Evolutionary conservation across 140 eudicot genomes (phyloP), one percentile per base, ranked within the genome.

Genomic region (Oenanthe javanica): DNA sequence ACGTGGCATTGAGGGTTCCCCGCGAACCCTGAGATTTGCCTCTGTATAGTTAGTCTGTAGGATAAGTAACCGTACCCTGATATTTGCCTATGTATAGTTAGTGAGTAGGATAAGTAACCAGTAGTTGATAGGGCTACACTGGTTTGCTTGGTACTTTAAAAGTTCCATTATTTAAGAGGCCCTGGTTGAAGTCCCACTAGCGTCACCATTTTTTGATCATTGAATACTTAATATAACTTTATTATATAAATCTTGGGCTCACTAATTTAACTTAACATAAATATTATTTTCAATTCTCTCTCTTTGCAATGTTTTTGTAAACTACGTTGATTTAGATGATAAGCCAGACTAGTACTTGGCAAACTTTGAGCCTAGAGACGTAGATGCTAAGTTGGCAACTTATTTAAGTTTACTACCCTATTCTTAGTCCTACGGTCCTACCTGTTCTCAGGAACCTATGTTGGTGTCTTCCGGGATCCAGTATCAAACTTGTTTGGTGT

Each of bases 401-500:
- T 77, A 87, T 3, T 88, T 79, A 15, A 84, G 89, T 81, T 78
- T 59, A 11, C 82, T 86, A 11, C 84, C 96, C 19, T 83, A 83
- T 42, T 88, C 84, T 11, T 86, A 85, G 45, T 74, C 96, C 71
- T 84, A 84, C 38, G n/a, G n/a, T 74, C 96, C 71, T 84, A 84
- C 38, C 80, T 82, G 66, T 72, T 84, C 42, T 78, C 82, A 2
- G 92, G 87, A 67, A 77, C 80, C 73, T 70, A 83, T 25, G 82
- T 84, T 75, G 57, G 85, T 71, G 85, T 19, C 9, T 5, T 63
- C 64, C 59, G 48, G 49, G 81, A 77, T 51, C 54, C 75, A 3
- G 81, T 79, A 43, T 79, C 88, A 31, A 69, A 59, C 16, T 82
- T 72, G 78, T 87, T 81, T 67, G 97, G 91, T 61, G 97, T 93